Conservation (phyloP, 768 basidiomycete species). For the Boletus pseudo-olivaceus region DNA sequence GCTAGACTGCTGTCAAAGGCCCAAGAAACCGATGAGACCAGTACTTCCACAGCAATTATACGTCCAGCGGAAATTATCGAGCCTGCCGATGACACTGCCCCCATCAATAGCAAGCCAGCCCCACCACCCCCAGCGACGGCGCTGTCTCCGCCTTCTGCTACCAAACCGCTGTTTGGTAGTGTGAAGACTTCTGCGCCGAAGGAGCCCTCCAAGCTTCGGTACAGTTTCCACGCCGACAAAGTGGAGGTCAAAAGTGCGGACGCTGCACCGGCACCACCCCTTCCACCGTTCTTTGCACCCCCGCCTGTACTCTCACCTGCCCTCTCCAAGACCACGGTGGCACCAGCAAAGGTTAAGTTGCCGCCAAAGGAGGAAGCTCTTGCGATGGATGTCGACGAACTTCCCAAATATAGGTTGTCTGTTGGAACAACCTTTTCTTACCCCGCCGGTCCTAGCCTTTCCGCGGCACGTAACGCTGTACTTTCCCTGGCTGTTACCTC, state of each 20-base stretch:
- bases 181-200: constrained; percentile 59
- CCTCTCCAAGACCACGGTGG: background rate
- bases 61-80: constrained; percentile 42
- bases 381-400: constrained; percentile 29
- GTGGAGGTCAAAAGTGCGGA: constrained; percentile 31
- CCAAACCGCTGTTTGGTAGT: constrained; percentile 21
- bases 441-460: constrained; percentile 21
- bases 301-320: constrained; percentile 16
- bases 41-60: constrained; percentile 17
- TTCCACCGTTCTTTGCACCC: constrained; percentile 27
- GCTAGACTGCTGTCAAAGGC: constrained; percentile 1
- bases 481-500: constrained; percentile 37
- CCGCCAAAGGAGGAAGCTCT: constrained; percentile 26
- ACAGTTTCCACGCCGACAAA: constrained; percentile 60
- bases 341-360: constrained; percentile 23
- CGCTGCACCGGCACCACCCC: background rate
- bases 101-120: constrained; percentile 15
- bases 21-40: constrained; percentile 35
- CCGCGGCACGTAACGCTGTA: constrained; percentile 34
- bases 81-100: constrained; percentile 26
- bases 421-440: constrained; percentile 8
- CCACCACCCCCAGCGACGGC: background rate
- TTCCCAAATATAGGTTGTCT: constrained; percentile 36
- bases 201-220: constrained; percentile 76
- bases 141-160: constrained; percentile 20